Evolutionary conservation across 345 rosid genomes (phyloP), one percentile per base, ranked within the genome.

Genomic region (Aethionema arabicum): DNA sequence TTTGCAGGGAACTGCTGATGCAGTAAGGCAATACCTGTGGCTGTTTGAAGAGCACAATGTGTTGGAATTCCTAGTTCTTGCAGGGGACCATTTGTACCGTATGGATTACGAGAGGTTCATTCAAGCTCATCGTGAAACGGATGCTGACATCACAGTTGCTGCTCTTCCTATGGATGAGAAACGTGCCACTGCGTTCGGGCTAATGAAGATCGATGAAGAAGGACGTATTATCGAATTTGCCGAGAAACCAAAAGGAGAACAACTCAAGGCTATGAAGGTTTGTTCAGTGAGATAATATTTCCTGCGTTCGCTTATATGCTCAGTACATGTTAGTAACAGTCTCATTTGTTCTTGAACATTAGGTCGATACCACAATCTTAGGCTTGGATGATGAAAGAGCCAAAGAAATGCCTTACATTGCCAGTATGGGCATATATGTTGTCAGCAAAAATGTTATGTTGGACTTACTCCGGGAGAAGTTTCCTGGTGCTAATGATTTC

Each of bases 381-480:
- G 98, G 98, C 52, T 95, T 92, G 65, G 95, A 88, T 52, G 93
- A 92, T 27, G 82, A 81, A 61, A 78, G 96, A 72, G 98, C 98
- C 2, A 86, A 86, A 75, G 91, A 83, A 71, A 72, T 92, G 95
- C 98, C 98, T 68, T 92, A 39, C 68, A 88, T 92, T 80, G 98
- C 98, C 67, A 92, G 98, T 56, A 92, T 92, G 98, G 98, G 98
- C 10, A 92, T 92, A 57, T 92, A 92, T 73, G 96, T 92, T 33
- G 86, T 88, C 49, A 88, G 96, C 72, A 92, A 92, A 75, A 68
- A 86, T 74, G 98, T 82, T 46, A 92, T 92, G 98, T 56, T 92
- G 42, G 79, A 88, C 68, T 87, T 92, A 56, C 91, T 92, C 16
- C 69, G 86, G 29, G 93, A 92, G 8, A 85, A 70, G 86, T 92